Evolutionary conservation across 1,284 basidiomycete species (phyloP).

Genomic region (Sanghuangporus weigelae): DNA sequence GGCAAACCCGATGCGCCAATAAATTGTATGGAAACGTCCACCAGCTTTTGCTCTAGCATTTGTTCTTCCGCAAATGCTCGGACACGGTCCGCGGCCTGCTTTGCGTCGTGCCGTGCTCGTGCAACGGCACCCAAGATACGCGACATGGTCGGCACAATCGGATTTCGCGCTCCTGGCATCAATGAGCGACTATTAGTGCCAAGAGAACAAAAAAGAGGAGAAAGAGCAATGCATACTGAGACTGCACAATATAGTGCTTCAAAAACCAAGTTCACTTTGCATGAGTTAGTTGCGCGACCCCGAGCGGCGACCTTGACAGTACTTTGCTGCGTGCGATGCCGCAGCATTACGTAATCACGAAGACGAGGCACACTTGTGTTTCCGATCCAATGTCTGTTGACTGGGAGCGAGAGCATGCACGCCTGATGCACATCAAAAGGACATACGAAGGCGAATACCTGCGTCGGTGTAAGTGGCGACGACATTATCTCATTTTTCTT

Average conservation of each 20-base stretch:
- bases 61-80: slow-evolving; percentile 31
- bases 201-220: neutral
- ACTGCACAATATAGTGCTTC: neutral
- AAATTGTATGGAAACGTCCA: slow-evolving; percentile 39
- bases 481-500: no score
- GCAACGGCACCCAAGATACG: slow-evolving; percentile 31
- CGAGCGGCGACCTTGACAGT: neutral
- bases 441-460: no score
- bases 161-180: slow-evolving; percentile 10
- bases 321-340: neutral
- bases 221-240: neutral
- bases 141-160: slow-evolving; percentile 24
- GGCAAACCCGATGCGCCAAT: slow-evolving; percentile 64
- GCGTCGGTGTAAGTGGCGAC: no score
- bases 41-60: slow-evolving; percentile 35
- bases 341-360: neutral
- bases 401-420: no score
- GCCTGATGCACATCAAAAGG: no score
- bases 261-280: neutral
- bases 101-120: slow-evolving; percentile 28
- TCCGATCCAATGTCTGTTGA: no score
- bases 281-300: no score
- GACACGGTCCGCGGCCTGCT: slow-evolving; percentile 27
- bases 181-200: neutral
- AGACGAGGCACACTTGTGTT: no score